A percentile compares a stretch with the other conserved stretches of the same genome.
These are phyloP conservation scores for Ophiocordyceps camponoti-floridani DNA, from an alignment of 2,329 filamentous ascomycete genomes.

Conservation along the genomic window DNA sequence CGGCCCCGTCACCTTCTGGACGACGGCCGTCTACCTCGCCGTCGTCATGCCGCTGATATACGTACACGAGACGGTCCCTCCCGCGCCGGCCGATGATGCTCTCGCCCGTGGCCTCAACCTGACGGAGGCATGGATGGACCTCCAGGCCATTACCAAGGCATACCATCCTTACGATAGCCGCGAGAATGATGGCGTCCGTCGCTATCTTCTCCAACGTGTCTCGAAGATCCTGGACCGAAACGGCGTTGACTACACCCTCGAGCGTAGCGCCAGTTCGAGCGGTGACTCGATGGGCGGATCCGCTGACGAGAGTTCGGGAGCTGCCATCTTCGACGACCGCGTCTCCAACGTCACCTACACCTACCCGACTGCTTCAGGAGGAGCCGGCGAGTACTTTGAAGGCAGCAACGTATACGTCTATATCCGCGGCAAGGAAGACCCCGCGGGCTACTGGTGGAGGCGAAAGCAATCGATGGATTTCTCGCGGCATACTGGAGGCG, in stretches of 20 bases:
- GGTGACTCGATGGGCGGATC: not conserved
- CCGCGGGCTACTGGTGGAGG: slow-evolving; percentile 57
- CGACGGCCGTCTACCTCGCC: slow-evolving; percentile 57
- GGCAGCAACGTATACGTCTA: slow-evolving; percentile 86
- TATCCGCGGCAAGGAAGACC: slow-evolving; percentile 64
- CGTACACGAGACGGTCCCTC: slow-evolving; percentile 60
- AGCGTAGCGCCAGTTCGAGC: slow-evolving; percentile 15
- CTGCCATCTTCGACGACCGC: slow-evolving; percentile 63
- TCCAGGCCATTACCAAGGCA: slow-evolving; percentile 53
- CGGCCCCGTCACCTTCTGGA: slow-evolving; percentile 65
- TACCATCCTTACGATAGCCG: slow-evolving; percentile 85
- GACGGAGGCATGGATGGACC: slow-evolving; percentile 70
- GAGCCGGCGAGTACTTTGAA: slow-evolving; percentile 62
- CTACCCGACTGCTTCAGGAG: slow-evolving; percentile 6
- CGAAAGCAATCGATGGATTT: slow-evolving; percentile 18
- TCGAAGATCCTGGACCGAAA: slow-evolving; percentile 50
- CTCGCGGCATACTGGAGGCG: slow-evolving; percentile 48
- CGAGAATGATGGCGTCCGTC: slow-evolving; percentile 62
- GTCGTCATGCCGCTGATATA: slow-evolving; percentile 55
- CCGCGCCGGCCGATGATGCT: slow-evolving; percentile 33
- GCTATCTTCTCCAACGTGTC: slow-evolving; percentile 57
- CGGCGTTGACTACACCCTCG: slow-evolving; percentile 25
- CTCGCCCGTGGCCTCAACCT: slow-evolving; percentile 51
- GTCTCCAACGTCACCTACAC: slow-evolving; percentile 58
- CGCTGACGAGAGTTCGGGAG: slow-evolving; percentile 10